Conservation (phyloP, 176 grass and related monocot species). For the Ampelocalamus luodianensis region DNA sequence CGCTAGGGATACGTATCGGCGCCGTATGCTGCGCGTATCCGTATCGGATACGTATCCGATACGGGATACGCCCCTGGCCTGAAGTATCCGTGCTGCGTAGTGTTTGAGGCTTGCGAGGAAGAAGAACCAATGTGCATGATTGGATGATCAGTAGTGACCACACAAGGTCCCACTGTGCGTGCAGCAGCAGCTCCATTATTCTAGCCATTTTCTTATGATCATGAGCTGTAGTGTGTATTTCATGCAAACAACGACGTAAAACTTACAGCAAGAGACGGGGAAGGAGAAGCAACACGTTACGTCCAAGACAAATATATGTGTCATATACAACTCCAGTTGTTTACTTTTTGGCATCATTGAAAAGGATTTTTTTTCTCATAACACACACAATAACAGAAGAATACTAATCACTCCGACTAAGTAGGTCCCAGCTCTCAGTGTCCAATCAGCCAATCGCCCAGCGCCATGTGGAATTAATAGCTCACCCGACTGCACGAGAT, state of each 20-base stretch:
- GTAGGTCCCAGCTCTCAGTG: slow-evolving; percentile 12
- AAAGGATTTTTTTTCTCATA: background rate
- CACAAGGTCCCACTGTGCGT: background rate
- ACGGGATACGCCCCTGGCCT: no score
- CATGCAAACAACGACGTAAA: slow-evolving; percentile 17
- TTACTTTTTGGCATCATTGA: background rate
- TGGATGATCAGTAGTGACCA: slow-evolving; percentile 29
- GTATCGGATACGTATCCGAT: no score
- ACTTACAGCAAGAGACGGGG: slow-evolving; percentile 18
- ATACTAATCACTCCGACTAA: background rate
- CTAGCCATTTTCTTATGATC: background rate
- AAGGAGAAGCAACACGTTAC: background rate
- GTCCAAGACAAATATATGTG: background rate
- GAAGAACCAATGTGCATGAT: slow-evolving; percentile 34
- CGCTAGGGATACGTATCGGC: no score
- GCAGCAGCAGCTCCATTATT: background rate
- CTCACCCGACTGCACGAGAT: slow-evolving; percentile 39
- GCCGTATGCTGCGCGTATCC: no score
- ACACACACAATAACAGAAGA: slow-evolving; percentile 34
- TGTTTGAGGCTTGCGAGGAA: slow-evolving; percentile 49
- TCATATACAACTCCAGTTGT: background rate
- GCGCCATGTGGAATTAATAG: slow-evolving; percentile 42
- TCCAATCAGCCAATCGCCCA: background rate
- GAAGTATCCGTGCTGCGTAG: no score
- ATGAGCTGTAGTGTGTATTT: slow-evolving; percentile 1